phyloP scores from a whole-genome alignment of 768 basidiomycete species.

The Panaeolus cyanescens region DNA sequence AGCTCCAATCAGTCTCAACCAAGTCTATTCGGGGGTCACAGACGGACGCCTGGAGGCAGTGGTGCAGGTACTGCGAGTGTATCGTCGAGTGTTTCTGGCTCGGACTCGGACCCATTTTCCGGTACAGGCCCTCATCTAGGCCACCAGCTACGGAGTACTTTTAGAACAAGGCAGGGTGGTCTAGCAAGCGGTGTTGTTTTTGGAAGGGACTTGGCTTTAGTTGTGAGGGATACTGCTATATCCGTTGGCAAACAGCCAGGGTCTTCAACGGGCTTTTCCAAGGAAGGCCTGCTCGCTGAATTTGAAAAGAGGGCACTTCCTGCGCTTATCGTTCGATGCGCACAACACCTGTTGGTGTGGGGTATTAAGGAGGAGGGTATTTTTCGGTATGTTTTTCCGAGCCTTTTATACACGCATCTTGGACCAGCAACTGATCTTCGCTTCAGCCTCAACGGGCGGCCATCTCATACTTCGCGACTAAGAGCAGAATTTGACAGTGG shows the following conservation, averaged over 20 bases:
- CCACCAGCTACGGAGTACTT: conserved; percentile 3
- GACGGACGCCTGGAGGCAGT: background rate
- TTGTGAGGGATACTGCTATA: conserved; percentile 6
- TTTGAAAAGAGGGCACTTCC: conserved; percentile 62
- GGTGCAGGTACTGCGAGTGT: conserved; percentile 5
- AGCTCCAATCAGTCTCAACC: conserved; percentile 38
- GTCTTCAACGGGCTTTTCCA: conserved; percentile 6
- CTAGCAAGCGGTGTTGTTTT: background rate
- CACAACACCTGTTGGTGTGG: conserved; percentile 81
- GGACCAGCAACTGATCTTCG: conserved; percentile 10
- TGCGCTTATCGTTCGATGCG: conserved; percentile 79
- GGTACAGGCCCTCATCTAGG: conserved; percentile 4
- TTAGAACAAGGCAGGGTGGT: conserved; percentile 5
- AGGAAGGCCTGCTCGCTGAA: conserved; percentile 28
- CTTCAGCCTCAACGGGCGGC: conserved; percentile 77
- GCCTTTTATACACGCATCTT: conserved; percentile 13
- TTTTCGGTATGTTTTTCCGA: conserved; percentile 61
- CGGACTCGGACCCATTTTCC: conserved; percentile 6
- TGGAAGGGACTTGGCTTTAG: conserved; percentile 5
- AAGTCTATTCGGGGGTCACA: conserved; percentile 20
- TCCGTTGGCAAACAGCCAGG: background rate
- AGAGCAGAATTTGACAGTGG: conserved; percentile 84
- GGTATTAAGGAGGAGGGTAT: conserved; percentile 86
- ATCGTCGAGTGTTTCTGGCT: conserved; percentile 5
- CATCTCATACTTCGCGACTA: conserved; percentile 76